Conservation (phyloP, 163 green algal species). For the Chloromonas sp. region DNA sequence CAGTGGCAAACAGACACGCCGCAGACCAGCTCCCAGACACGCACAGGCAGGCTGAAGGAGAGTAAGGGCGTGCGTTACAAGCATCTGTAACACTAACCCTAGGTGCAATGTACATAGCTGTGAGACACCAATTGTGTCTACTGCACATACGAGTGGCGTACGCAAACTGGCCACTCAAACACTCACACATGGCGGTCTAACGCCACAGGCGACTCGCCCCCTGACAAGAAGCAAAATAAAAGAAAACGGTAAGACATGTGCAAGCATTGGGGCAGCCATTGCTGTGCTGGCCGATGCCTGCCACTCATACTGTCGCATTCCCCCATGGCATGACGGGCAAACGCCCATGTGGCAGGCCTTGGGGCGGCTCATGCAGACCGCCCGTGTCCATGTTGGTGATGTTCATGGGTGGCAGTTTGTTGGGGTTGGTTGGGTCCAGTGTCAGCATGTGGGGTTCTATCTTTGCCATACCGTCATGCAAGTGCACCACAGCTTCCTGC, state of each 20-base stretch:
- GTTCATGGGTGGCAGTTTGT: not conserved
- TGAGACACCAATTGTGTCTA: no score
- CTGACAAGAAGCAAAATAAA: not conserved
- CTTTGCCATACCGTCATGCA: not conserved
- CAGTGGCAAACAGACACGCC: no score
- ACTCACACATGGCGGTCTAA: no score
- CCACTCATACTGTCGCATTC: not conserved
- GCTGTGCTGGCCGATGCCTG: not conserved
- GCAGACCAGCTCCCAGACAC: no score
- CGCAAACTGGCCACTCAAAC: no score
- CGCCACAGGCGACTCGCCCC: conserved; percentile 1
- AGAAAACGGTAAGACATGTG: no score
- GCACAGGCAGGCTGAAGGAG: no score
- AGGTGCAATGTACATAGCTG: no score
- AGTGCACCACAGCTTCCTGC: not conserved
- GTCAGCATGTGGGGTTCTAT: not conserved
- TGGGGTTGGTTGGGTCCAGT: not conserved
- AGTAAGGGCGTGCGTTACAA: no score
- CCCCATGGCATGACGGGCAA: not conserved
- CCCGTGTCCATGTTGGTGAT: not conserved
- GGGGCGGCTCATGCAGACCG: not conserved
- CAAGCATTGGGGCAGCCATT: no score
- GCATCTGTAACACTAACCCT: no score
- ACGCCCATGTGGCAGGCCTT: not conserved
- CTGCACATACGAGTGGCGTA: no score